phyloP scores from a whole-genome alignment of 139 green algal genomes.

The Prasinococcaceae sp. region DNA sequence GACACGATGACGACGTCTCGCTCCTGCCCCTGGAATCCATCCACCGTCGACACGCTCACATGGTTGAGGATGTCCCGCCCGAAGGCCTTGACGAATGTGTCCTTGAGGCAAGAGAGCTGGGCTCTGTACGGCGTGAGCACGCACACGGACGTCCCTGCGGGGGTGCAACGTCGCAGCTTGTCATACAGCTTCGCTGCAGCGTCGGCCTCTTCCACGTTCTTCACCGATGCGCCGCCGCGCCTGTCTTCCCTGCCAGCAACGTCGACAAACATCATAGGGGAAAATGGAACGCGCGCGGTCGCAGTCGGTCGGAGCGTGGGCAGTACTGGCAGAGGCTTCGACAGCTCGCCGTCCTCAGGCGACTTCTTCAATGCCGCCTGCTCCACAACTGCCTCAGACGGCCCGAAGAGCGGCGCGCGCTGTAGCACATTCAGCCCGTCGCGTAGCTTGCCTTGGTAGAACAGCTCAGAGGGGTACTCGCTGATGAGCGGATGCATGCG shows the following conservation, averaged over 20 bases:
- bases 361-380: neutral
- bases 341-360: no score
- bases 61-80: neutral
- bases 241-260: conserved; percentile 14
- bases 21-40: conserved; percentile 85
- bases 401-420: conserved; percentile 23
- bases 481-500: conserved; percentile 84
- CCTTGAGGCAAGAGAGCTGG: conserved; percentile 46
- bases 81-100: conserved; percentile 30
- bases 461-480: conserved; percentile 57
- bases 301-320: neutral
- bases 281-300: no score
- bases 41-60: conserved; percentile 78
- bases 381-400: conserved; percentile 41
- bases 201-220: conserved; percentile 10
- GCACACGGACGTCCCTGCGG: conserved; percentile 33
- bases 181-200: conserved; percentile 12
- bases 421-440: conserved; percentile 27
- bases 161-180: neutral
- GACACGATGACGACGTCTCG: conserved; percentile 84
- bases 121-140: conserved; percentile 77
- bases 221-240: conserved; percentile 7
- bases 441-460: conserved; percentile 54
- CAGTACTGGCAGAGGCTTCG: no score
- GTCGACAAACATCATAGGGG: conserved; percentile 13